Evolutionary conservation across 306 rosid species (phyloP).

Genomic region (Citrullus amarus): DNA sequence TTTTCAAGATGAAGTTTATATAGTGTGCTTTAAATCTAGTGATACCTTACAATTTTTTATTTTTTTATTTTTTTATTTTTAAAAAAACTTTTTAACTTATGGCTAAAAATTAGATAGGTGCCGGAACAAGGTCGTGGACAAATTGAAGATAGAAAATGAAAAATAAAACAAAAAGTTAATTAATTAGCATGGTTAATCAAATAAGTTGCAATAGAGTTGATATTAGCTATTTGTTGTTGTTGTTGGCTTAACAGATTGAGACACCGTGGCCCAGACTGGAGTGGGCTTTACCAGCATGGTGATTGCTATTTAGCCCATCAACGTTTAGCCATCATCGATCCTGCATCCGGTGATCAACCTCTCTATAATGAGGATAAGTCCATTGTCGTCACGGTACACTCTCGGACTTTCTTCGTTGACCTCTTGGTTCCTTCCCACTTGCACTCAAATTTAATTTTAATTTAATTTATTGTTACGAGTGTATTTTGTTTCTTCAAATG

Average conservation of each 20-base stretch:
- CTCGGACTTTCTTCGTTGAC: not conserved
- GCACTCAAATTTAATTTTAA: too few relatives aligned
- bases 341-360: slow-evolving; percentile 99
- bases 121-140: not conserved
- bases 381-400: slow-evolving; percentile 61
- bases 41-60: too few relatives aligned
- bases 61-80: too few relatives aligned
- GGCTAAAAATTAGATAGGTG: too few relatives aligned
- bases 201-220: not conserved
- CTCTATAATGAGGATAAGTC: slow-evolving; percentile 86
- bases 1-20: too few relatives aligned
- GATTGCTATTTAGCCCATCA: slow-evolving; percentile 88
- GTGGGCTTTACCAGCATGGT: slow-evolving; percentile 78
- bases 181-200: not conserved
- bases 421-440: too few relatives aligned
- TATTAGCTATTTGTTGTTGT: not conserved
- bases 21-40: too few relatives aligned
- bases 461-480: not conserved
- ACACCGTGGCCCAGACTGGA: slow-evolving; percentile 99
- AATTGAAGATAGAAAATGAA: not conserved
- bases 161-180: not conserved
- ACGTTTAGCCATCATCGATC: slow-evolving; percentile 85
- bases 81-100: too few relatives aligned
- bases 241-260: slow-evolving; percentile 42
- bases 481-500: not conserved